Base-by-base conservation (phyloP, 2,329 filamentous ascomycete genomes). In the Hortaea sp. region DNA sequence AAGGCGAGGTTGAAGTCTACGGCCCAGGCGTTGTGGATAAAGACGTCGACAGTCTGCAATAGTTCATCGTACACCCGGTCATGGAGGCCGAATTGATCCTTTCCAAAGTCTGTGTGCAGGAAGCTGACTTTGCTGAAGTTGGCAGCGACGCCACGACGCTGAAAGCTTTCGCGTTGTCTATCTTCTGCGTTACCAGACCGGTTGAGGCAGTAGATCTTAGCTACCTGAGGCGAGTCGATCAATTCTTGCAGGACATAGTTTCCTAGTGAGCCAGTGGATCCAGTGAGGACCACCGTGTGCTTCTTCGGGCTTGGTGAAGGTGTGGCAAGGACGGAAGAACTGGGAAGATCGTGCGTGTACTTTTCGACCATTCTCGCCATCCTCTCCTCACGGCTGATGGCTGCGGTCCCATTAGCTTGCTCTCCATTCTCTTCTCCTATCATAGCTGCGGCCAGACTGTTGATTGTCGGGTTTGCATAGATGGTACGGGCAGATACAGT, bases 1-100 rank as follows among this genome's bases (percentile, higher is more conserved):
- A 66, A 54, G 1, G 54, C 51, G 41, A 56, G 56, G 52, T 66
- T 66, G 58, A 66, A 66, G 49, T 66, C 56, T n/a, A 67, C 63
- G 5, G 59, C 51, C 64, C 64, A 67, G 2, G 63, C 63, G 40
- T 63, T 63, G 57, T 67, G 64, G 34, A 65, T 57, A 48, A 66
- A 53, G 31, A 57, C 37, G 38, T 56, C 56, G 12, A 59, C 56
- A 1, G 41, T 41, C 39, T 48, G 30, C 5, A 54, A 45, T 29
- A 63, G 40, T 3, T 48, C 30, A 4, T 43, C 37, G 49, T 63
- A 63, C 1, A 51, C 45, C 3, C 48, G 13, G 6, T 48, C 32
- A 7, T 41, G 12, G 7, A 65, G 56, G 7, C 58, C 61, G n/a
- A 63, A 56, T 1, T 46, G 47, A 1, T 53, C 46, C 41, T 56